phyloP scores from a whole-genome alignment of 768 basidiomycete genomes.

The Terana coerulea region DNA sequence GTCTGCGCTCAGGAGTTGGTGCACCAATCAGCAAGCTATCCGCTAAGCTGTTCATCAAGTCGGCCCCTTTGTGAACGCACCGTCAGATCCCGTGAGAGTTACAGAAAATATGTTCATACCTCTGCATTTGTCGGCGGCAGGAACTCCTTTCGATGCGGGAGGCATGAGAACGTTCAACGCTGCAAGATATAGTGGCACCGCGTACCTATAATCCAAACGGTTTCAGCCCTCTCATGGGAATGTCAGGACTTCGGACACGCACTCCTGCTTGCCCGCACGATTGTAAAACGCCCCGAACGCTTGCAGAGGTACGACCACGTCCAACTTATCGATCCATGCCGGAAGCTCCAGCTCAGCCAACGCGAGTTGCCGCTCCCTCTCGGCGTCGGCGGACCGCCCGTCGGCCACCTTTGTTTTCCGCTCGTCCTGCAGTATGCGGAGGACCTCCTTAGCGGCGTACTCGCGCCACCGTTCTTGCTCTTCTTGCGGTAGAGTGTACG shows the following conservation, averaged over 20 bases:
- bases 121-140: slow-evolving; percentile 52
- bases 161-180: slow-evolving; percentile 61
- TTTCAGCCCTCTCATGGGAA: too few species aligned
- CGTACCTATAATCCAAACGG: slow-evolving; percentile 43
- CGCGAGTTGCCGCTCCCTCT: slow-evolving; percentile 13
- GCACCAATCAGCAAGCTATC: slow-evolving; percentile 35
- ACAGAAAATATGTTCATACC: slow-evolving; percentile 34
- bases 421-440: slow-evolving; percentile 36
- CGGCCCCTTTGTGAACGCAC: too few species aligned
- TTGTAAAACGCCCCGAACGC: slow-evolving; percentile 63
- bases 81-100: not conserved
- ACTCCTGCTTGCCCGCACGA: slow-evolving; percentile 53
- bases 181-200: slow-evolving; percentile 62
- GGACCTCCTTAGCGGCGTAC: slow-evolving; percentile 40
- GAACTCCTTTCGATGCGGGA: slow-evolving; percentile 24
- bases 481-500: slow-evolving; percentile 27
- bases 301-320: slow-evolving; percentile 66
- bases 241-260: slow-evolving; percentile 19
- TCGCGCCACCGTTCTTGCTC: slow-evolving; percentile 42
- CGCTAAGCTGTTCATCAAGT: slow-evolving; percentile 47
- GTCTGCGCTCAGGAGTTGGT: slow-evolving; percentile 33
- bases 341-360: slow-evolving; percentile 52
- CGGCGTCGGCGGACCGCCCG: not conserved
- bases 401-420: not conserved
- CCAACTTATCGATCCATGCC: slow-evolving; percentile 52